These are phyloP conservation scores for Begonia fuchsioides DNA, from an alignment of 306 rosid species.

Conservation along the genomic window DNA sequence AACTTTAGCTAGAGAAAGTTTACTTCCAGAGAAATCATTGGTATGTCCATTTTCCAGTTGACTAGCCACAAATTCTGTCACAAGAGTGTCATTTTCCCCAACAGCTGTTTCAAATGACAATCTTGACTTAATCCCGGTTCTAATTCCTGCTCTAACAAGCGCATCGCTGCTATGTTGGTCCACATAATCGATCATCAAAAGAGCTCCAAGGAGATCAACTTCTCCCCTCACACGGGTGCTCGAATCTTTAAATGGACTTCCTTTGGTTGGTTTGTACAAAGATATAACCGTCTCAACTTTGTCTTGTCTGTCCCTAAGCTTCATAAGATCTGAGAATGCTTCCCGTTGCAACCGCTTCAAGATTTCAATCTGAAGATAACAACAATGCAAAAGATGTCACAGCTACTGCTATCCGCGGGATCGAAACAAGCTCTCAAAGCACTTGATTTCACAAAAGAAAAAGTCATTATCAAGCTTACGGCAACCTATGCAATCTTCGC, in stretches of 20 bases:
- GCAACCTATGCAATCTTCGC: too few species aligned
- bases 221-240: constrained; percentile 51
- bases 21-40: constrained; percentile 20
- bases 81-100: constrained; percentile 35
- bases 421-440: background rate
- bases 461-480: too few species aligned
- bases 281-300: constrained; percentile 63
- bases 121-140: constrained; percentile 54
- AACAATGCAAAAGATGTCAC: constrained; percentile 1
- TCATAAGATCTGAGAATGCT: constrained; percentile 77
- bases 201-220: constrained; percentile 52
- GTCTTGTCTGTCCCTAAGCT: constrained; percentile 82
- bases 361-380: constrained; percentile 55
- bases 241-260: constrained; percentile 58
- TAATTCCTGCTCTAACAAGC: constrained; percentile 37
- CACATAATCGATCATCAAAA: constrained; percentile 25
- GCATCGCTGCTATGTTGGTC: constrained; percentile 28
- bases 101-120: constrained; percentile 56
- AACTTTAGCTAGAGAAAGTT: constrained; percentile 59
- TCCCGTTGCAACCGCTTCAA: constrained; percentile 84
- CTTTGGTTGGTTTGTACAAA: constrained; percentile 46
- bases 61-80: constrained; percentile 53
- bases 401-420: constrained; percentile 3
- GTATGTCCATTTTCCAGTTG: constrained; percentile 21
- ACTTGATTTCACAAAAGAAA: constrained; percentile 2